Base-by-base conservation (phyloP, 2,329 filamentous ascomycete genomes). In the Fusarium goolgardi region DNA sequence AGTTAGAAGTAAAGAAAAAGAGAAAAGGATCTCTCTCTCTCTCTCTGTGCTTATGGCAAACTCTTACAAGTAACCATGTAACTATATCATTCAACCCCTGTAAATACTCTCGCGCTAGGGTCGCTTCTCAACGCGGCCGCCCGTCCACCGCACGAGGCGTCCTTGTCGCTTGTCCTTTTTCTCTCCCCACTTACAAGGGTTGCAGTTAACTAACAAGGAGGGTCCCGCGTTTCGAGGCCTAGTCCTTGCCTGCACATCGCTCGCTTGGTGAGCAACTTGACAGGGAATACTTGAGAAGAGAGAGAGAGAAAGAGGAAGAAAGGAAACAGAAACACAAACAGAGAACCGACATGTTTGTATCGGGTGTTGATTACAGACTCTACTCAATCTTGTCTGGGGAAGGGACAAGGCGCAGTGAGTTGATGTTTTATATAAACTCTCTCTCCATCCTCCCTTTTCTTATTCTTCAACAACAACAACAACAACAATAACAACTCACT, bases 61-160 rank as follows among this genome's bases (percentile, higher is more conserved):
- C n/a, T 21, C n/a, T 13, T 13, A 39, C 35, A 37, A 39, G 18
- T 39, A 39, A 39, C 12, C 20, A 39, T 41, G 39, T 39, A 59
- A 31, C 46, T 20, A 20, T 50, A 50, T 25, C 23, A 20, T 7
- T 16, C 4, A 51, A 51, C 13, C 47, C 47, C 34, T 51, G 47
- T 3, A 29, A 9, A 35, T 51, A 27, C n/a, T 39, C 47, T 51
- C 40, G 57, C 66, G 66, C 66, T 69, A 69, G 66, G 66, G 66
- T 67, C 66, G 57, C 66, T 39, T 70, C 54, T 50, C 45, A 55
- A 67, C 54, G 66, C 66, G 66, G 66, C 66, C 66, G 62, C 50
- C 66, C 66, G 67, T 44, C 65, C 65, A 51, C 47, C 47, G 47
- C 23, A 63, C 47, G 64, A 67, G 21, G 61, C 62, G 21, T 56